These are phyloP conservation scores for Oryza meridionalis DNA, from an alignment of 176 grass and related monocot genomes.

Conservation along the genomic window DNA sequence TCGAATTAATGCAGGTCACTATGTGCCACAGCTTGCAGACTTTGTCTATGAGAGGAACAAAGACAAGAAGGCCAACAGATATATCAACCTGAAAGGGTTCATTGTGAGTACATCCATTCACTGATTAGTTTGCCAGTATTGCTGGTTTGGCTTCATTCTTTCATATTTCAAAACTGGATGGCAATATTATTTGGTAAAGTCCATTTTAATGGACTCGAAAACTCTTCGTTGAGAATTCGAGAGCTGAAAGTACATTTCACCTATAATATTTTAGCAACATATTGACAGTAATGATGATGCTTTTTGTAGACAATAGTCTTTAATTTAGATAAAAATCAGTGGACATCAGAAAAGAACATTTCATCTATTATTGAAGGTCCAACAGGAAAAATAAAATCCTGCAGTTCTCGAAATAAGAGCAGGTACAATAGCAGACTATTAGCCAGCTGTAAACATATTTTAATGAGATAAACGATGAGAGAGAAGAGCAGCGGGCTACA, in stretches of 20 bases:
- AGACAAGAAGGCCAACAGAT: conserved; percentile 42
- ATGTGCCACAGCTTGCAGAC: conserved; percentile 87
- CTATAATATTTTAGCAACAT: not conserved
- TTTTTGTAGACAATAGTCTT: not conserved
- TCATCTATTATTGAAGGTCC: not conserved
- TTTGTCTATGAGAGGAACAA: conserved; percentile 78
- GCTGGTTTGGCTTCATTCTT: conserved; percentile 12
- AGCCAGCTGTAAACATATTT: too few relatives aligned
- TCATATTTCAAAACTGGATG: conserved; percentile 8
- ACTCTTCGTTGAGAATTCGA: not conserved
- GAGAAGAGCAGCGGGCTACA: too few relatives aligned
- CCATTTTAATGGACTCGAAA: not conserved
- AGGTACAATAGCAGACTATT: too few relatives aligned
- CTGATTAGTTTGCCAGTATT: not conserved
- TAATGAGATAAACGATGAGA: too few relatives aligned
- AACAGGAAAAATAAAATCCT: not conserved
- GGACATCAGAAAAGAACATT: not conserved
- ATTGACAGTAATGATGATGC: not conserved
- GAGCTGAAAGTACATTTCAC: not conserved
- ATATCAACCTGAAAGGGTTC: conserved; percentile 89
- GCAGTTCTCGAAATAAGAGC: not conserved
- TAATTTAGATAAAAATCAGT: not conserved
- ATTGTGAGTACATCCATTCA: conserved; percentile 60
- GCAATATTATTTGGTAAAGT: not conserved
- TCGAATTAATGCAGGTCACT: conserved; percentile 65